A percentile compares a stretch with the other conserved stretches of the same genome.
phyloP scores from a whole-genome alignment of 2,329 filamentous ascomycete species.

The Bipolaris victoriae region DNA sequence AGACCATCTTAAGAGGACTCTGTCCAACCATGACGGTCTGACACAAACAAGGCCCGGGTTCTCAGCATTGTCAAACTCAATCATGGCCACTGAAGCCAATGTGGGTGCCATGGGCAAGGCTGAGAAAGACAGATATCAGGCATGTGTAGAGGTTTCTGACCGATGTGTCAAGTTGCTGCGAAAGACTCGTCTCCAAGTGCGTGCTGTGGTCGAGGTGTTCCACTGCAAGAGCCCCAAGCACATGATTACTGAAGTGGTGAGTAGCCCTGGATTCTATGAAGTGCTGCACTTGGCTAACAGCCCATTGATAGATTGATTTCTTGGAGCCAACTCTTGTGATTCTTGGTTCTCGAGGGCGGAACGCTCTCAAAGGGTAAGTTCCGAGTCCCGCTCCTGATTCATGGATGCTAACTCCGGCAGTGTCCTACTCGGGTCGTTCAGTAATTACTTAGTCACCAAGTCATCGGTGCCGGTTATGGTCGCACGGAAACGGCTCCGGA shows the following conservation, averaged over 20 bases:
- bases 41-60: conserved; percentile 35
- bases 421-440: conserved; percentile 93
- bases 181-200: conserved; percentile 90
- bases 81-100: conserved; percentile 45
- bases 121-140: conserved; percentile 80
- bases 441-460: conserved; percentile 96
- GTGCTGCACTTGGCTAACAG: conserved; percentile 32
- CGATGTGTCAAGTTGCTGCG: conserved; percentile 83
- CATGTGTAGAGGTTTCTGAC: conserved; percentile 83
- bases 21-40: conserved; percentile 55
- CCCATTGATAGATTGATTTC: conserved; percentile 72
- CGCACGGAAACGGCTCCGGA: conserved; percentile 84
- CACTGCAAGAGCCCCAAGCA: conserved; percentile 98
- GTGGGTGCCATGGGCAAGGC: conserved; percentile 55
- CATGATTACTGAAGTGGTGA: conserved; percentile 87
- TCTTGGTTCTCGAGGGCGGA: conserved; percentile 87
- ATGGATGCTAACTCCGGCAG: conserved; percentile 55
- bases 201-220: conserved; percentile 92
- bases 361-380: conserved; percentile 87
- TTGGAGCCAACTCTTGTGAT: conserved; percentile 91
- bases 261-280: conserved; percentile 36
- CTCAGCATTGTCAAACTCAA: conserved; percentile 43
- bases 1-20: conserved; percentile 70
- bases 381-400: conserved; percentile 4
- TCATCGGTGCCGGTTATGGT: conserved; percentile 98